Conservation (phyloP, 768 basidiomycete genomes). For the Filobasidium floriforme region DNA sequence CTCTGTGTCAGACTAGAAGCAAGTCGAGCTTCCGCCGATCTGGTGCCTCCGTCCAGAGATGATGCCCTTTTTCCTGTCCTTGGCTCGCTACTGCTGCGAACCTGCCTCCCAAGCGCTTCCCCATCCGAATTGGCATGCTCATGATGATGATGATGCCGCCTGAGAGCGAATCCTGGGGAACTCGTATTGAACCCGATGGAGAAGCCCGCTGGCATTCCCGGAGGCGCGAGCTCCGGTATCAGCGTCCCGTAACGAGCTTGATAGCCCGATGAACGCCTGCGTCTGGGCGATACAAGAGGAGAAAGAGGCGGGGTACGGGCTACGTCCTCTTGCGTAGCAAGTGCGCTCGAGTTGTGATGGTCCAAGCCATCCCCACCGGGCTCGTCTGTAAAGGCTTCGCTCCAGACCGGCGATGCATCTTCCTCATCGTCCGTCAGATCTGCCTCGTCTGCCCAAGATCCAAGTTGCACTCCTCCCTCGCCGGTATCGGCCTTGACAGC, state of each 20-base stretch:
- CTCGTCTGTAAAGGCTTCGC: constrained; percentile 17
- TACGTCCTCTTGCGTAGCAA: neutral
- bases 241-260: constrained; percentile 37
- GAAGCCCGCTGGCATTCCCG: constrained; percentile 40
- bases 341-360: neutral
- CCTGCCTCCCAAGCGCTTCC: neutral
- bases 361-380: constrained; percentile 5
- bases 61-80: neutral
- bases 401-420: neutral
- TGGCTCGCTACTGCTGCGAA: neutral
- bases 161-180: constrained; percentile 42
- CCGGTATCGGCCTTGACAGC: constrained; percentile 55
- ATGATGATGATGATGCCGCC: constrained; percentile 19
- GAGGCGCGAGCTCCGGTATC: constrained; percentile 36
- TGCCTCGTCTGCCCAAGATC: constrained; percentile 44
- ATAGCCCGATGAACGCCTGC: constrained; percentile 22
- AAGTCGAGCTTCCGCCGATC: neutral
- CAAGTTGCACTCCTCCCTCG: constrained; percentile 47
- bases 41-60: neutral
- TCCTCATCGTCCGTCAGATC: constrained; percentile 10
- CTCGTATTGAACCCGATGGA: constrained; percentile 44
- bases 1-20: too few species aligned
- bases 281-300: constrained; percentile 7
- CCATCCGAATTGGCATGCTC: constrained; percentile 13
- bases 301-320: constrained; percentile 9